Evolutionary conservation across 805 yeast species (phyloP).

Genomic region (Yarrowia osloensis): DNA sequence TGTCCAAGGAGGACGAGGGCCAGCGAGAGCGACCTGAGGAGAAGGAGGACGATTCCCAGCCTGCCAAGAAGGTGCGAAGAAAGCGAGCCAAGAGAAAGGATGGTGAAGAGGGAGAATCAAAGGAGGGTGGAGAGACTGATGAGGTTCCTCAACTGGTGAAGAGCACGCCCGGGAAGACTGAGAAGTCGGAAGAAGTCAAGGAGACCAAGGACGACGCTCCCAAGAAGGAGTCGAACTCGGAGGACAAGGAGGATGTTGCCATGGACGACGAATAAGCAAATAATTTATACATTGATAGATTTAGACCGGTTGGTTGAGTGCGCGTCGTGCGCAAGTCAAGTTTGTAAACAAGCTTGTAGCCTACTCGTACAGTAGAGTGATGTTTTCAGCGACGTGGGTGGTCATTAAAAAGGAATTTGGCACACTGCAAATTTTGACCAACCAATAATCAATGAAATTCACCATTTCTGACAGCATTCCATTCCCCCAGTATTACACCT

Average conservation of each 20-base stretch:
- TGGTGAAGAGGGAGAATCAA: slow-evolving; percentile 6
- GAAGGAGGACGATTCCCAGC: not conserved
- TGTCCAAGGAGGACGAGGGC: slow-evolving; percentile 30
- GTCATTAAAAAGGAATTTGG: too few relatives aligned
- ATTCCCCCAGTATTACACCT: too few relatives aligned
- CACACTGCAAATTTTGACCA: too few relatives aligned
- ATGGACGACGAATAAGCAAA: slow-evolving; percentile 17
- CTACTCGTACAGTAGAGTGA: too few relatives aligned
- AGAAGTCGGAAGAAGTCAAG: not conserved
- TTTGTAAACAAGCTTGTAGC: too few relatives aligned
- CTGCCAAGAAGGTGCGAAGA: slow-evolving; percentile 31
- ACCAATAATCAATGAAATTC: too few relatives aligned
- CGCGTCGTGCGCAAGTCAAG: too few relatives aligned
- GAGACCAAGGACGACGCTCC: not conserved
- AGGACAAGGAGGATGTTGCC: not conserved
- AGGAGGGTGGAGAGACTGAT: not conserved
- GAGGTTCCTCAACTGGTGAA: slow-evolving; percentile 1
- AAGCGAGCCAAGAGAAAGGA: slow-evolving; percentile 35
- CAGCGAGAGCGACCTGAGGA: slow-evolving; percentile 15
- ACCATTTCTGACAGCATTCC: too few relatives aligned
- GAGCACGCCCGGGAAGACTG: not conserved
- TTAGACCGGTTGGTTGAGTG: not conserved
- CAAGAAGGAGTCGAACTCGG: not conserved
- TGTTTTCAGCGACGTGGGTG: too few relatives aligned
- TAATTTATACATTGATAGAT: slow-evolving; percentile 20